phyloP scores from a whole-genome alignment of 495 filamentous ascomycete species.

The Cairneyella variabilis region DNA sequence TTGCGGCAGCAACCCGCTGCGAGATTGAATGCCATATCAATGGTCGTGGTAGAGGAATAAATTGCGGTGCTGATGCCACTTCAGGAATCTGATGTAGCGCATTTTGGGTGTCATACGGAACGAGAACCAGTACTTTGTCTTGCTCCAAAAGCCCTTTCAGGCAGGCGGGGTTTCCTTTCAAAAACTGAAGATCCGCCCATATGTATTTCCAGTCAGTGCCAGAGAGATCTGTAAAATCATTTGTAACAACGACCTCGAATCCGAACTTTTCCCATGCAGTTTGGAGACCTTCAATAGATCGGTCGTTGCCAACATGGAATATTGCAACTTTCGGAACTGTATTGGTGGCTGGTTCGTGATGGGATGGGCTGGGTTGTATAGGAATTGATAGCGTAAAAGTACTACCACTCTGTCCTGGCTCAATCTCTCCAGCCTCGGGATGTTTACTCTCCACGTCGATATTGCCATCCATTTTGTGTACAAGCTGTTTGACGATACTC shows the following conservation, averaged over 20 bases:
- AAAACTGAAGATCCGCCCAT: constrained; percentile 21
- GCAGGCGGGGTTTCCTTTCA: constrained; percentile 14
- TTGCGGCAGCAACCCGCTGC: constrained; percentile 18
- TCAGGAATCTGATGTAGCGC: constrained; percentile 16
- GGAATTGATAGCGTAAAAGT: constrained; percentile 26
- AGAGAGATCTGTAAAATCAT: constrained; percentile 13
- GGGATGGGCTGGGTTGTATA: constrained; percentile 4
- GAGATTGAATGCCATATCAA: constrained; percentile 28
- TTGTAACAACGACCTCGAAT: constrained; percentile 15
- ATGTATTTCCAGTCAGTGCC: constrained; percentile 24
- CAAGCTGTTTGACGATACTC: constrained; percentile 44
- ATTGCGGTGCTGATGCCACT: constrained; percentile 10
- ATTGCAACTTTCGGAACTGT: constrained; percentile 21
- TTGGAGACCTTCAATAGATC: constrained; percentile 16
- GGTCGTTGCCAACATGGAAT: constrained; percentile 13
- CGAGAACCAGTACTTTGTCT: constrained; percentile 19
- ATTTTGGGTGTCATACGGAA: constrained; percentile 24
- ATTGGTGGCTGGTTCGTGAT: background rate
- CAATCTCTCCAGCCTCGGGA: constrained; percentile 16
- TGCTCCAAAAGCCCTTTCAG: constrained; percentile 18
- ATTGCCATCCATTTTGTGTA: constrained; percentile 41
- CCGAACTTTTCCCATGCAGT: constrained; percentile 25
- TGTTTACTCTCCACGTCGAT: constrained; percentile 44
- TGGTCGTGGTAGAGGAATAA: constrained; percentile 23
- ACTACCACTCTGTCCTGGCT: constrained; percentile 20